Conservation (phyloP, 441 rosid species). For the Raphanus hybrid region DNA sequence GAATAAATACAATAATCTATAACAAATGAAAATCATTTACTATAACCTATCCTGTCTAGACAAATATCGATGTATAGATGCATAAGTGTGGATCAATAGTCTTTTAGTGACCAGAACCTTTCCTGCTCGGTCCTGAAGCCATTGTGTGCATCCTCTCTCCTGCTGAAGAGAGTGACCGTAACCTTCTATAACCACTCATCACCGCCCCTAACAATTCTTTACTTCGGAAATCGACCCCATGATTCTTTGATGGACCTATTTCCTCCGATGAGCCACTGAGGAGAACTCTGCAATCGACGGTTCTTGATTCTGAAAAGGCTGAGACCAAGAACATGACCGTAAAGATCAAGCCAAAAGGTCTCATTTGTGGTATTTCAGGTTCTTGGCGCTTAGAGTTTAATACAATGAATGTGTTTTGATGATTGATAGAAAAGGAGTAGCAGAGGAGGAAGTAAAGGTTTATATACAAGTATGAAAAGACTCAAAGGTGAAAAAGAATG, state of each 20-base stretch:
- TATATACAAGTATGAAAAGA: slow-evolving; percentile 39
- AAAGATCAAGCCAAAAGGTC: slow-evolving; percentile 41
- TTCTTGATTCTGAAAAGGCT: slow-evolving; percentile 37
- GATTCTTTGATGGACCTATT: not conserved
- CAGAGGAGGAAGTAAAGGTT: slow-evolving; percentile 39
- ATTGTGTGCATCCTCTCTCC: slow-evolving; percentile 41
- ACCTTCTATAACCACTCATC: slow-evolving; percentile 29
- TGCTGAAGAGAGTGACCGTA: slow-evolving; percentile 35
- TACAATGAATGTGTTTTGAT: slow-evolving; percentile 33
- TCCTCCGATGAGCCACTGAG: slow-evolving; percentile 22
- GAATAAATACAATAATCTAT: slow-evolving; percentile 34
- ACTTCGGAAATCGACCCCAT: slow-evolving; percentile 29
- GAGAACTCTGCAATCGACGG: slow-evolving; percentile 48
- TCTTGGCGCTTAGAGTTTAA: slow-evolving; percentile 25
- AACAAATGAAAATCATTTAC: slow-evolving; percentile 32
- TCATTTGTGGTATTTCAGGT: slow-evolving; percentile 33
- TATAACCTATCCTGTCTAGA: slow-evolving; percentile 35
- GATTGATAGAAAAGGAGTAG: slow-evolving; percentile 45
- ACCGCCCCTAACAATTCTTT: slow-evolving; percentile 27
- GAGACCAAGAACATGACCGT: slow-evolving; percentile 45
- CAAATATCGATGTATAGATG: slow-evolving; percentile 14
- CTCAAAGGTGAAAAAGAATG: slow-evolving; percentile 51
- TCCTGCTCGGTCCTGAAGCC: slow-evolving; percentile 80
- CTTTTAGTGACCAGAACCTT: slow-evolving; percentile 73
- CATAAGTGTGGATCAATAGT: not conserved